These are phyloP conservation scores for Chlorella variabilis DNA, from an alignment of 163 green algal genomes.

Conservation along the genomic window DNA sequence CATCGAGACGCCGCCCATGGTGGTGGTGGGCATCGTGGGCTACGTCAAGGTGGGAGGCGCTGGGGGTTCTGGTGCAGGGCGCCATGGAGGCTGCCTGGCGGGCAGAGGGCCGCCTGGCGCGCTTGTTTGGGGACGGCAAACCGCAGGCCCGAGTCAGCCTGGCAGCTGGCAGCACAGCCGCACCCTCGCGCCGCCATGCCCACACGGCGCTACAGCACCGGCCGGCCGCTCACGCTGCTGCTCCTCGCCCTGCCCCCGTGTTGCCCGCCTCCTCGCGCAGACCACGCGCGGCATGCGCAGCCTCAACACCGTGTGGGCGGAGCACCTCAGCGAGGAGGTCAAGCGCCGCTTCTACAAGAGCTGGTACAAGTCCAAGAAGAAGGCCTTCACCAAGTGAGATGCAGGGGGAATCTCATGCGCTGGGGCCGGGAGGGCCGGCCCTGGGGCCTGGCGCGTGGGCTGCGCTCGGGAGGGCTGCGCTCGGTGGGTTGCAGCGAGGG, in stretches of 20 bases:
- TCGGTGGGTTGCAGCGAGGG: background rate
- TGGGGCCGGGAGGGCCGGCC: background rate
- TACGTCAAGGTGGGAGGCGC: slow-evolving; percentile 83
- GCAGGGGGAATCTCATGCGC: background rate
- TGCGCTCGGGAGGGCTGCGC: too few relatives aligned
- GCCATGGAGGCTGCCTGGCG: too few relatives aligned
- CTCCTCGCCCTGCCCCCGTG: too few relatives aligned
- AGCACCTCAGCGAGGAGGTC: slow-evolving; percentile 97
- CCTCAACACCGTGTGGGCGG: slow-evolving; percentile 96
- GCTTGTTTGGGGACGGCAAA: too few relatives aligned
- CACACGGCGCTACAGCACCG: background rate
- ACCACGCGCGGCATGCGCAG: slow-evolving; percentile 90
- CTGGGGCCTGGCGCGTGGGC: too few relatives aligned
- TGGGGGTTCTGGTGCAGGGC: too few relatives aligned
- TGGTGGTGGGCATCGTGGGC: slow-evolving; percentile 96
- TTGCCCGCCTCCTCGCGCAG: too few relatives aligned
- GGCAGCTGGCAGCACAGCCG: too few relatives aligned
- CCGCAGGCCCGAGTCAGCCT: too few relatives aligned
- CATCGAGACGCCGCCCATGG: slow-evolving; percentile 97
- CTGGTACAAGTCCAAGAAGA: slow-evolving; percentile 99
- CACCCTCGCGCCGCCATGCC: too few relatives aligned
- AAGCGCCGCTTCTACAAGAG: slow-evolving; percentile 99
- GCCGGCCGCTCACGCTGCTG: too few relatives aligned
- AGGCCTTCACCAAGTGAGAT: slow-evolving; percentile 96
- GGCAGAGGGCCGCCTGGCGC: too few relatives aligned